Evolutionary conservation across 106 monocot species (phyloP).

Genomic region (Dactylorhiza incarnata): DNA sequence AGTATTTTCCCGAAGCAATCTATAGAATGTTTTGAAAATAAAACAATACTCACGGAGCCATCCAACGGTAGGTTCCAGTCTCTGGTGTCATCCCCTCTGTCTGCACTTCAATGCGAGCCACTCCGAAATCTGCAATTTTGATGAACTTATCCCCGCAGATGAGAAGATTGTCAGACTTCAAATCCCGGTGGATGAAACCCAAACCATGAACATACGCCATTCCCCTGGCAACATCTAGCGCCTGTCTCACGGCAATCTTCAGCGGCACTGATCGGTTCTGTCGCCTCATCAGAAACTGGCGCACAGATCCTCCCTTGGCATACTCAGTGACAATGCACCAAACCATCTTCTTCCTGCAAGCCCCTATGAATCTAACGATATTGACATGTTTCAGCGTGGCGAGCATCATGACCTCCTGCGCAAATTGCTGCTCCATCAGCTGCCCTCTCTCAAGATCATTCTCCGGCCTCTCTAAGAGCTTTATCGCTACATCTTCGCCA

Average conservation of each 20-base stretch:
- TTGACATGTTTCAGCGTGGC: conserved; percentile 56
- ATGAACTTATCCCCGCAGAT: conserved; percentile 53
- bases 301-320: conserved; percentile 61
- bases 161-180: conserved; percentile 61
- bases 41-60: conserved; percentile 57
- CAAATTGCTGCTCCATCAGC: conserved; percentile 67
- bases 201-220: conserved; percentile 66
- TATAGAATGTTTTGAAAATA: not conserved
- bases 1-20: not conserved
- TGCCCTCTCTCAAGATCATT: conserved; percentile 47
- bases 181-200: conserved; percentile 57
- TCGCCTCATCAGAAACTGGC: conserved; percentile 51
- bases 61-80: conserved; percentile 73
- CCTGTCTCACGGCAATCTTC: conserved; percentile 55
- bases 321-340: conserved; percentile 78
- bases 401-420: conserved; percentile 73
- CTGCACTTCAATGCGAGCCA: conserved; percentile 64
- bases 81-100: conserved; percentile 77
- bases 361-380: conserved; percentile 53
- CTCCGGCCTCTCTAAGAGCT: conserved; percentile 55
- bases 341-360: conserved; percentile 61
- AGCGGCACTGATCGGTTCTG: conserved; percentile 50
- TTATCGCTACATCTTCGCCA: conserved; percentile 62
- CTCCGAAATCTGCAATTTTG: conserved; percentile 73
- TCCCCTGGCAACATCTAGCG: conserved; percentile 54